Evolutionary conservation across 169 alveolate genomes (phyloP).

Genomic region (Sarcocystis neurona): DNA sequence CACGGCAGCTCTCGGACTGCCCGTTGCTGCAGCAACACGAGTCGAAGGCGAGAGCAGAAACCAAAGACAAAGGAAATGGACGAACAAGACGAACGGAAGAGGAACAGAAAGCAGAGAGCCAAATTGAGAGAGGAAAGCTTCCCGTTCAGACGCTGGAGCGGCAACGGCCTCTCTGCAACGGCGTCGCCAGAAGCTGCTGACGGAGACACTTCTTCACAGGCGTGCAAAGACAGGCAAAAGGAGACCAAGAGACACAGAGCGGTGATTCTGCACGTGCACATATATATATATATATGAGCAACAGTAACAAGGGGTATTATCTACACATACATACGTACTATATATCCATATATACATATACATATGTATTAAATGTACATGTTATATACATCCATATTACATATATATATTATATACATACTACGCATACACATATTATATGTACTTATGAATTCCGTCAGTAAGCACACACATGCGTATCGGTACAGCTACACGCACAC

Average conservation of each 20-base stretch:
- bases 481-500: too few relatives aligned
- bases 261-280: background rate
- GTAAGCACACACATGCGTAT: background rate
- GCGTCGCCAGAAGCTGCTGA: background rate
- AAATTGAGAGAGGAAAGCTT: too few relatives aligned
- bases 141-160: background rate
- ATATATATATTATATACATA: too few relatives aligned
- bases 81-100: background rate
- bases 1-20: slow-evolving; percentile 36
- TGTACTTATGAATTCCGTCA: background rate
- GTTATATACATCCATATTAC: too few relatives aligned
- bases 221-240: background rate
- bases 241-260: background rate
- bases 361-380: too few relatives aligned
- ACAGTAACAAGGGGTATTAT: background rate
- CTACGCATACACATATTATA: too few relatives aligned
- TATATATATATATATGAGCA: background rate
- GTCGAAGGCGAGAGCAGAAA: background rate
- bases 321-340: background rate
- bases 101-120: background rate
- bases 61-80: background rate
- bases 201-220: background rate
- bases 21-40: slow-evolving; percentile 14
- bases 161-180: background rate
- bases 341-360: background rate